These are phyloP conservation scores for Kwoniella botswanensis DNA, from an alignment of 768 basidiomycete genomes.

Conservation along the genomic window DNA sequence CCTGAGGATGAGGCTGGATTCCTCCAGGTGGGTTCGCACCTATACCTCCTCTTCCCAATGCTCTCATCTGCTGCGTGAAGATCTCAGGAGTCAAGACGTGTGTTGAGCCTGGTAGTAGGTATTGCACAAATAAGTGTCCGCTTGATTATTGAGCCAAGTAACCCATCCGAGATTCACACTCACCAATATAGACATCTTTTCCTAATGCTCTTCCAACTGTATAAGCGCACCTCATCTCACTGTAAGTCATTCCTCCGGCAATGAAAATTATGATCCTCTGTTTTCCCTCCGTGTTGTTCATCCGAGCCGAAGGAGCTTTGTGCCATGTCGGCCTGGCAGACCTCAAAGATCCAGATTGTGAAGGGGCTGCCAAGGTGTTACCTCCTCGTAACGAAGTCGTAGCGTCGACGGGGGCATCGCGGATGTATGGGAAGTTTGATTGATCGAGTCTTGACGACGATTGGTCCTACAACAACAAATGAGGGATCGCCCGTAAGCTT, in stretches of 20 bases:
- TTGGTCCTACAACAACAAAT: slow-evolving; percentile 69
- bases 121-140: not conserved
- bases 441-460: slow-evolving; percentile 73
- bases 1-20: slow-evolving; percentile 50
- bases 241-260: slow-evolving; percentile 94
- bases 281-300: slow-evolving; percentile 61
- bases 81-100: slow-evolving; percentile 80
- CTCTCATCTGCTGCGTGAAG: slow-evolving; percentile 85
- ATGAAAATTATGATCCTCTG: slow-evolving; percentile 87
- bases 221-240: slow-evolving; percentile 89
- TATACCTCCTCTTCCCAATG: slow-evolving; percentile 82
- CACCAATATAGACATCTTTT: slow-evolving; percentile 92
- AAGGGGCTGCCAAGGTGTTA: slow-evolving; percentile 46
- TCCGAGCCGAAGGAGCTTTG: slow-evolving; percentile 64
- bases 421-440: slow-evolving; percentile 85
- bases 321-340: slow-evolving; percentile 91
- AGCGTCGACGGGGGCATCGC: slow-evolving; percentile 66
- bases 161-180: slow-evolving; percentile 22
- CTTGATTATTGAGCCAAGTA: not conserved
- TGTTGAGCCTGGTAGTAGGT: slow-evolving; percentile 72
- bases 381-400: slow-evolving; percentile 57
- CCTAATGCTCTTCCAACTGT: slow-evolving; percentile 72
- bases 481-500: too few relatives aligned
- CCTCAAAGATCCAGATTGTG: slow-evolving; percentile 73
- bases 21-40: slow-evolving; percentile 63